These are phyloP conservation scores for Coemansia sp. DNA, from an alignment of 192 early-diverging fungal genomes.

Conservation along the genomic window DNA sequence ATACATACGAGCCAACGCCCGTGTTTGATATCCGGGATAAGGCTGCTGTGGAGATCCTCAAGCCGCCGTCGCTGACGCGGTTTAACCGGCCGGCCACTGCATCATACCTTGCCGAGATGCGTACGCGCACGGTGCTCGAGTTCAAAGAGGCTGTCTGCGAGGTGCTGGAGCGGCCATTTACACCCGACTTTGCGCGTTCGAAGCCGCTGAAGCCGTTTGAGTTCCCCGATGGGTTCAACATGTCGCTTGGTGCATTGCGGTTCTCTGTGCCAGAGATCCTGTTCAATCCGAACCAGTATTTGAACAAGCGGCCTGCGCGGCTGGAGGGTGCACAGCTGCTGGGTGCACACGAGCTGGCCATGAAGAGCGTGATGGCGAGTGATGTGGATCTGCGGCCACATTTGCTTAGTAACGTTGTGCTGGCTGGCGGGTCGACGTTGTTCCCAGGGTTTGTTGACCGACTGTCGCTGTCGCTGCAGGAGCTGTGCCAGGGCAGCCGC, in stretches of 20 bases:
- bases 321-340: constrained; percentile 25
- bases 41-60: constrained; percentile 65
- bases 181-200: constrained; percentile 29
- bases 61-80: constrained; percentile 56
- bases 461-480: constrained; percentile 44
- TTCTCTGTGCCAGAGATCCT: constrained; percentile 83
- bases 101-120: constrained; percentile 73
- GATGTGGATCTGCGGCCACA: constrained; percentile 87
- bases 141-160: constrained; percentile 94
- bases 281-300: constrained; percentile 73
- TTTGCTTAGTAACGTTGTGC: constrained; percentile 77
- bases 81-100: constrained; percentile 15
- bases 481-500: constrained; percentile 53
- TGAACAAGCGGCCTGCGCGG: constrained; percentile 36
- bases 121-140: constrained; percentile 78
- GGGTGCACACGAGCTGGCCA: constrained; percentile 72
- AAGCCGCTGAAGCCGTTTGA: constrained; percentile 87
- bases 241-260: constrained; percentile 73
- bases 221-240: constrained; percentile 93
- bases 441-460: constrained; percentile 88
- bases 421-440: constrained; percentile 88
- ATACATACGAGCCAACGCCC: constrained; percentile 69
- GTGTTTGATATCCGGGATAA: constrained; percentile 83
- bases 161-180: constrained; percentile 52
- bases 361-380: constrained; percentile 68